Evolutionary conservation across 1,139 yeast species (phyloP).

Genomic region (Scheffersomyces insectosa): DNA sequence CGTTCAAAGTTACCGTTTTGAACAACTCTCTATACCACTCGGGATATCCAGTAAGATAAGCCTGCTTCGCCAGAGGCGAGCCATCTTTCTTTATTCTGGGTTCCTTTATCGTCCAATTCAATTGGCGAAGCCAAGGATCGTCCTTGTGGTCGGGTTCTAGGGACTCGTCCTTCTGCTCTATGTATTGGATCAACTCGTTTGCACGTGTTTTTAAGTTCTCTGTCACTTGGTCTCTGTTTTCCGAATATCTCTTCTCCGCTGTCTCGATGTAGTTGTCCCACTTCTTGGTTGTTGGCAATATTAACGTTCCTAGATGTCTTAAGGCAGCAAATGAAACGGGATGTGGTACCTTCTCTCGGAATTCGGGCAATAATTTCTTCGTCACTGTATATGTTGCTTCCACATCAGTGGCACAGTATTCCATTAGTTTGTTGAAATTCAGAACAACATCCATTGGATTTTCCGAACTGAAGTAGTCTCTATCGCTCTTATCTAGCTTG

Average conservation of each 20-base stretch:
- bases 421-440: conserved; percentile 61
- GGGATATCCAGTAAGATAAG: conserved; percentile 85
- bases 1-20: conserved; percentile 39
- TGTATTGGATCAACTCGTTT: conserved; percentile 50
- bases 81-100: conserved; percentile 69
- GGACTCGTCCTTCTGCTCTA: conserved; percentile 24
- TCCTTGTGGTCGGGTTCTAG: conserved; percentile 30
- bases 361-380: conserved; percentile 67
- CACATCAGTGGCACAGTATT: conserved; percentile 88
- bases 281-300: conserved; percentile 72
- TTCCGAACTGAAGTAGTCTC: conserved; percentile 63
- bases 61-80: conserved; percentile 71
- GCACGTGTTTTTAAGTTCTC: conserved; percentile 62
- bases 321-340: conserved; percentile 94
- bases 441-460: conserved; percentile 57
- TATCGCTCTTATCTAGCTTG: conserved; percentile 60
- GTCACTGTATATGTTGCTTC: conserved; percentile 71
- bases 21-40: conserved; percentile 87
- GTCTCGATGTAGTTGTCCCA: conserved; percentile 75
- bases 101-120: conserved; percentile 80
- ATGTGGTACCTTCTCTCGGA: conserved; percentile 74
- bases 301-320: conserved; percentile 70
- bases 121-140: conserved; percentile 89
- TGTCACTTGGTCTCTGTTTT: conserved; percentile 58
- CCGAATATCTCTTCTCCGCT: conserved; percentile 69